Evolutionary conservation across 148 eudicot genomes (phyloP).

Genomic region (Rhododendron ovatum): DNA sequence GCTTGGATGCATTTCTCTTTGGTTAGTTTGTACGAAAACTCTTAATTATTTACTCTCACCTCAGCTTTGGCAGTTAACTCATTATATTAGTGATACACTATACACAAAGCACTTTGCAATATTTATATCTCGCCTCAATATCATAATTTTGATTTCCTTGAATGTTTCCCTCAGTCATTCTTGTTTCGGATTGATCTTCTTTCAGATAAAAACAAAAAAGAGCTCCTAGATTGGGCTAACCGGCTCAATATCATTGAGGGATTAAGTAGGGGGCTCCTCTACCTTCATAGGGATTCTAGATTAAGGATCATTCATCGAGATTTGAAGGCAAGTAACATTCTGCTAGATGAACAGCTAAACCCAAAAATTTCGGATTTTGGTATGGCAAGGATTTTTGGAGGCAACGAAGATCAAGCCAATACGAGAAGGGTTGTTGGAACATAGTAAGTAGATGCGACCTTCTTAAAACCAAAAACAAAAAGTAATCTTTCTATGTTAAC

Average conservation of each 20-base stretch:
- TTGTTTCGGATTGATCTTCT: too few species aligned
- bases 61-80: neutral
- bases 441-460: slow-evolving; percentile 36
- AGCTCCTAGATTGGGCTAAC: slow-evolving; percentile 34
- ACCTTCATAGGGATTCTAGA: slow-evolving; percentile 55
- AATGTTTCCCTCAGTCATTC: neutral
- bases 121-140: neutral
- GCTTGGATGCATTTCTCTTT: slow-evolving; percentile 44
- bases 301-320: slow-evolving; percentile 49
- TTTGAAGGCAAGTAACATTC: slow-evolving; percentile 43
- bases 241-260: slow-evolving; percentile 46
- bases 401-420: slow-evolving; percentile 45
- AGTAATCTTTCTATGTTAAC: neutral
- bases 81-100: neutral
- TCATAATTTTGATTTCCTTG: neutral
- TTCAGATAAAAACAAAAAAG: slow-evolving; percentile 18
- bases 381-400: slow-evolving; percentile 60
- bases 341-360: slow-evolving; percentile 38
- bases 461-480: neutral
- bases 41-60: neutral
- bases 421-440: slow-evolving; percentile 60
- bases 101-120: neutral
- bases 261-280: slow-evolving; percentile 49
- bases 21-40: slow-evolving; percentile 20
- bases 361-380: slow-evolving; percentile 60